phyloP scores from a whole-genome alignment of 1,139 yeast species.

The Diutina neorugosa region DNA sequence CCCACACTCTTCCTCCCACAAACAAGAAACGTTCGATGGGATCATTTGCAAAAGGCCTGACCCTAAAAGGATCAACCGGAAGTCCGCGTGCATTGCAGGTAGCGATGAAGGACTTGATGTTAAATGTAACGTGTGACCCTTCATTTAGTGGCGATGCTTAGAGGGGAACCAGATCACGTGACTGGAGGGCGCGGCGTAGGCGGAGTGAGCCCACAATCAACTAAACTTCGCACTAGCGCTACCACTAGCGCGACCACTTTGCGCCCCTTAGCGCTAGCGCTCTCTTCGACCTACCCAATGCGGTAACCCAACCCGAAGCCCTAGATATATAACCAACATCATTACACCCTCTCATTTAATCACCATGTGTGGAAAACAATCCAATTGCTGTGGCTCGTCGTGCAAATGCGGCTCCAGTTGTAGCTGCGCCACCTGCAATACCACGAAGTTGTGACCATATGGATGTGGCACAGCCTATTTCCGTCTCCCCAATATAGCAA shows the following conservation, averaged over 20 bases:
- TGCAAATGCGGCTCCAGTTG: constrained; percentile 35
- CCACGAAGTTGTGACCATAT: constrained; percentile 21
- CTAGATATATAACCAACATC: background rate
- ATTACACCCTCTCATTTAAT: background rate
- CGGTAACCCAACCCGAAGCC: constrained; percentile 5
- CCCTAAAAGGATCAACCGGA: too few relatives aligned
- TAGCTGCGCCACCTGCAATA: constrained; percentile 25
- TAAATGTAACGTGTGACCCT: too few relatives aligned
- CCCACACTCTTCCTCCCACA: too few relatives aligned
- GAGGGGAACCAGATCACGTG: too few relatives aligned
- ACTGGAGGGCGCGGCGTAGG: too few relatives aligned
- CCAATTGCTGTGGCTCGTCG: constrained; percentile 14
- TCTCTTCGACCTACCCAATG: constrained; percentile 5
- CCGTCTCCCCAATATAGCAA: background rate
- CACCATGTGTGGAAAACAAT: constrained; percentile 1
- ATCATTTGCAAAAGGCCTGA: too few relatives aligned
- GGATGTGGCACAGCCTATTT: background rate
- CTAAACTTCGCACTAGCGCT: background rate
- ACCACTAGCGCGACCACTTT: too few relatives aligned
- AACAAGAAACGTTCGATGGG: background rate
- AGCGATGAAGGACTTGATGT: too few relatives aligned
- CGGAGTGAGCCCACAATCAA: too few relatives aligned
- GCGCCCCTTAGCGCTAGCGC: too few relatives aligned
- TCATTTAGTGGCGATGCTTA: background rate
- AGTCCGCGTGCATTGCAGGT: too few relatives aligned